Evolutionary conservation across 306 rosid species (phyloP), one percentile per base, ranked within the genome.

Genomic region (Benincasa hispida): DNA sequence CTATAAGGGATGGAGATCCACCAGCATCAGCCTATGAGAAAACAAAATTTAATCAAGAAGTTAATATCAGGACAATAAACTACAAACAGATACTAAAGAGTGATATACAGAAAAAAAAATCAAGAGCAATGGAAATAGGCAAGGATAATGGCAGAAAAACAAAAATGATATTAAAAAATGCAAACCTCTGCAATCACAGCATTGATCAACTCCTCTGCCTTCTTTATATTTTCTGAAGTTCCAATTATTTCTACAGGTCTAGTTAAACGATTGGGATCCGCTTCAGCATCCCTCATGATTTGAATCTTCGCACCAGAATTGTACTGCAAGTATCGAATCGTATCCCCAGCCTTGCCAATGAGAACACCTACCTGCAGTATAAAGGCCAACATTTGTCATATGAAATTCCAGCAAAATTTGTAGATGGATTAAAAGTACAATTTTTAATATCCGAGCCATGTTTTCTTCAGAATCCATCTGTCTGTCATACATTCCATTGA

Each of bases 291-390:
- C 83, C 95, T 92, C 6, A 89, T 95, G 47, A 95, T 92, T 81
- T 95, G 99, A 81, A 95, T 95, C 85, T 92, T 95, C 0, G 99
- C 99, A 6, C 97, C 97, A 0, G 99, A 92, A 78, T 90, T 95
- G 87, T 83, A 89, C 82, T 95, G 99, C 79, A 95, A 83, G 81
- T 84, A 92, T 68, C 91, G 79, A 78, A 95, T 92, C 7, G 99
- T 95, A 79, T 95, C 99, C 65, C 99, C 99, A 28, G 99, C 89
- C 87, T 95, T 95, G 60, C 99, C 99, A 84, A 95, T 95, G 48
- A 95, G 96, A 84, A 92, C 99, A 53, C 99, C 99, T 77, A 95
- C 99, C 99, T 95, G 88, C 80, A 83, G 34, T n/a, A 72, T 35
- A 81, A 2, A 56, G 22, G 54, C 27, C 50, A 54, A 21, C 34